phyloP scores from a whole-genome alignment of 2,329 filamentous ascomycete genomes.

The Tolypocladium amazonense region DNA sequence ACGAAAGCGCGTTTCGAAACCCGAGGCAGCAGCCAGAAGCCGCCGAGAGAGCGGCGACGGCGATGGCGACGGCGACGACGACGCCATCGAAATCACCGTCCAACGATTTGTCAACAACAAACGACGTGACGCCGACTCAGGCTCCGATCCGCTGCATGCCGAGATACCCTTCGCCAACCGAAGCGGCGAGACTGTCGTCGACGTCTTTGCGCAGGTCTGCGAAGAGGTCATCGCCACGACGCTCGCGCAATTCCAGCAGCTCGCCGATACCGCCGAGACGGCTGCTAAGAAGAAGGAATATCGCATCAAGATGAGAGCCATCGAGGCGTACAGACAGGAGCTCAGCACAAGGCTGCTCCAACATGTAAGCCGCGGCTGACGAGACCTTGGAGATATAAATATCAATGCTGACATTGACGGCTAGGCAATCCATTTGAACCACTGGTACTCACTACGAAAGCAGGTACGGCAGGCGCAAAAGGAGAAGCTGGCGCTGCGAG shows the following conservation, averaged over 20 bases:
- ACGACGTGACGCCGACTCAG: conserved; percentile 28
- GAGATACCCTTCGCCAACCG: conserved; percentile 44
- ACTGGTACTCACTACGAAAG: conserved; percentile 45
- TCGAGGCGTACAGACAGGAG: conserved; percentile 50
- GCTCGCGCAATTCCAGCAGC: conserved; percentile 35
- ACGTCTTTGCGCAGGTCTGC: conserved; percentile 51
- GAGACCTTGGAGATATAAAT: not conserved
- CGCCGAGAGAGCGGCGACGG: conserved; percentile 12
- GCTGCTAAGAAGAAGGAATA: conserved; percentile 40
- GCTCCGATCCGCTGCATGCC: conserved; percentile 32
- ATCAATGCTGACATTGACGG: conserved; percentile 4
- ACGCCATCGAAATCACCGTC: conserved; percentile 43
- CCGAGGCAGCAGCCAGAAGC: conserved; percentile 7
- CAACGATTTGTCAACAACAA: conserved; percentile 46
- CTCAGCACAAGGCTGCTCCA: conserved; percentile 44
- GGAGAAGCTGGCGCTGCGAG: conserved; percentile 44
- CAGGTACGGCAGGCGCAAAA: conserved; percentile 46
- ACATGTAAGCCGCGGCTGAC: conserved; percentile 34
- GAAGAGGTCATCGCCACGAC: conserved; percentile 46
- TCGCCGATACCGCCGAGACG: conserved; percentile 26
- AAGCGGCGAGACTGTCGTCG: conserved; percentile 48
- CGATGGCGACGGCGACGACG: conserved; percentile 11
- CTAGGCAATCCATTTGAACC: conserved; percentile 49
- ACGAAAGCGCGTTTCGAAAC: conserved; percentile 1
- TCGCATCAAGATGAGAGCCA: conserved; percentile 41